Conservation (phyloP, 176 grass and related monocot species). For the Eragrostis nindensis region DNA sequence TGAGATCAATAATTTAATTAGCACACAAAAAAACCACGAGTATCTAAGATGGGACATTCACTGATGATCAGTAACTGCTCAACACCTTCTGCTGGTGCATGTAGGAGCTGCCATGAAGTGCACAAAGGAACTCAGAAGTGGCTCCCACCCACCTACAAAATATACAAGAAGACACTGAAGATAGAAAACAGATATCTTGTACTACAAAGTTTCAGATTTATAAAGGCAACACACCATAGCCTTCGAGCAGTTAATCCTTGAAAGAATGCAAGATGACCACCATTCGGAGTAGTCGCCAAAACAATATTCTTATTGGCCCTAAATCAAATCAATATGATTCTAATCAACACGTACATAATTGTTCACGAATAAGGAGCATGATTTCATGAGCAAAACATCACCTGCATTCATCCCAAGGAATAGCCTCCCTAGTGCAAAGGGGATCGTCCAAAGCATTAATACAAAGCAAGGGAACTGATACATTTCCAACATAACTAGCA, state of each 20-base stretch:
- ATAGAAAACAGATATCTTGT: background rate
- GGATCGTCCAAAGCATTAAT: conserved; percentile 96
- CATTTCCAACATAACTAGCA: conserved; percentile 73
- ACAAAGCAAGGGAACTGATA: conserved; percentile 87
- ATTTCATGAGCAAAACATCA: conserved; percentile 37
- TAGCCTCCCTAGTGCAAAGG: conserved; percentile 90
- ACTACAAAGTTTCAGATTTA: conserved; percentile 29
- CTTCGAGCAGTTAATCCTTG: conserved; percentile 78
- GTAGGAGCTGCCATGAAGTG: conserved; percentile 72
- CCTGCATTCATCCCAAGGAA: conserved; percentile 99
- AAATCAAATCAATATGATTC: conserved; percentile 44
- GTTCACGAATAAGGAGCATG: conserved; percentile 18
- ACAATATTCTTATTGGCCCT: conserved; percentile 95
- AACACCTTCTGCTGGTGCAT: conserved; percentile 78
- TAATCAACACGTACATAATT: conserved; percentile 22
- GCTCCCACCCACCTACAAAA: conserved; percentile 91
- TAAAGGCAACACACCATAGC: conserved; percentile 59
- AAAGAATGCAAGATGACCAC: conserved; percentile 95
- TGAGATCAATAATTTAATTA: conserved; percentile 9
- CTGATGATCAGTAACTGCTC: conserved; percentile 37
- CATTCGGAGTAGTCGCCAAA: conserved; percentile 89
- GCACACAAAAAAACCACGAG: background rate
- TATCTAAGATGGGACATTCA: conserved; percentile 6
- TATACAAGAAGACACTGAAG: conserved; percentile 14
- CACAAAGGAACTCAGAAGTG: conserved; percentile 66